Evolutionary conservation across 148 eudicot species (phyloP).

Genomic region (Diospyros lotus): DNA sequence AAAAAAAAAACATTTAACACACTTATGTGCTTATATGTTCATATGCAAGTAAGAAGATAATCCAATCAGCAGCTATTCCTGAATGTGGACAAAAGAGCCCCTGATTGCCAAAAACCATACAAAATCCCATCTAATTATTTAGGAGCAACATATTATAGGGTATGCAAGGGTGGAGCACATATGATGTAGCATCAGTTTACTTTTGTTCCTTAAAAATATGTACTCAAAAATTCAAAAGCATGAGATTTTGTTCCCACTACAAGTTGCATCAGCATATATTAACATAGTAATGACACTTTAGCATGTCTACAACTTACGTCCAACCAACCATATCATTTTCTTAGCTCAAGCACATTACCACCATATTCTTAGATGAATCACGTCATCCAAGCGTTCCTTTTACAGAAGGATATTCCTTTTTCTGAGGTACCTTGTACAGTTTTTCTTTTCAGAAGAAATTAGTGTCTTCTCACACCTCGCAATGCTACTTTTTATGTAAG

Average conservation of each 20-base stretch:
- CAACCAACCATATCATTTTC: constrained; percentile 5
- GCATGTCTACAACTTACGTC: background rate
- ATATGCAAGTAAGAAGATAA: background rate
- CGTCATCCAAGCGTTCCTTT: too few relatives aligned
- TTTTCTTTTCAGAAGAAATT: too few relatives aligned
- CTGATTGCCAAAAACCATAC: background rate
- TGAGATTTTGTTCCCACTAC: background rate
- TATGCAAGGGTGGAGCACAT: background rate
- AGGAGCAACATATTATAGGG: background rate
- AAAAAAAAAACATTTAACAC: too few relatives aligned
- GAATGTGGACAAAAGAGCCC: background rate
- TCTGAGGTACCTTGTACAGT: too few relatives aligned
- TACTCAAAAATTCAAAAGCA: background rate
- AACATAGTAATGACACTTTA: background rate
- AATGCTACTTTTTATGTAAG: too few relatives aligned
- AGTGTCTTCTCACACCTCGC: too few relatives aligned
- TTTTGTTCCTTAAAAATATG: background rate
- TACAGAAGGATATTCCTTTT: too few relatives aligned
- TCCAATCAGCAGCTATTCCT: background rate
- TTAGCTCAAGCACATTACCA: background rate
- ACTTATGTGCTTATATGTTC: too few relatives aligned
- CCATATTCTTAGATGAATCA: background rate
- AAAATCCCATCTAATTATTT: background rate
- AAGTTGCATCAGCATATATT: background rate
- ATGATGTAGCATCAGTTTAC: background rate